Conservation (phyloP, 2,329 filamentous ascomycete genomes). For the Diaporthe eres region DNA sequence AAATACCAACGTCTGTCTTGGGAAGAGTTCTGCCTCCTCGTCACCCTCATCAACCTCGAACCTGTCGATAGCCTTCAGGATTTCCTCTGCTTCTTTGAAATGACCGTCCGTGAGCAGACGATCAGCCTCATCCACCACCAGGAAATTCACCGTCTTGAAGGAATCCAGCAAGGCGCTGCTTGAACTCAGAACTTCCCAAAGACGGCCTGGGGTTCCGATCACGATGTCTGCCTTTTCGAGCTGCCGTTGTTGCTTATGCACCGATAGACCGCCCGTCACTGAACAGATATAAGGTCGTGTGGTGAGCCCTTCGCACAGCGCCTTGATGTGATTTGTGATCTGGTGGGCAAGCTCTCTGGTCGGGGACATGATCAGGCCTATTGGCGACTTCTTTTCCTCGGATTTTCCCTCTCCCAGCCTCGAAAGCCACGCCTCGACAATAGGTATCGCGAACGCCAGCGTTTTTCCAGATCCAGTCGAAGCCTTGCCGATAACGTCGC, state of each 20-base stretch:
- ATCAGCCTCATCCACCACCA: constrained; percentile 96
- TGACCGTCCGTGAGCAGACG: constrained; percentile 91
- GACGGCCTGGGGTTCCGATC: constrained; percentile 90
- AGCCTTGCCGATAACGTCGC: constrained; percentile 95
- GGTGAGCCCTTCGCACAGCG: constrained; percentile 75
- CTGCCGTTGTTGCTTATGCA: constrained; percentile 94
- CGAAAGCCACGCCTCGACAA: constrained; percentile 84
- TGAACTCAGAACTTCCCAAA: constrained; percentile 93
- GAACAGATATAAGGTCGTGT: constrained; percentile 83
- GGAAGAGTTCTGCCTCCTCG: constrained; percentile 58
- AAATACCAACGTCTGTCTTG: constrained; percentile 92
- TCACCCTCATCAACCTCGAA: constrained; percentile 73
- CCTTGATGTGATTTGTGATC: constrained; percentile 84
- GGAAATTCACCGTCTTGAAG: constrained; percentile 81
- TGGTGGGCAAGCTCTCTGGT: constrained; percentile 96
- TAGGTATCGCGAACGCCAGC: constrained; percentile 92
- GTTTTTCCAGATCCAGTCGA: constrained; percentile 98
- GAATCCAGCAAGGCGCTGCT: constrained; percentile 77
- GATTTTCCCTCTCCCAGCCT: constrained; percentile 55
- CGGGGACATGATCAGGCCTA: constrained; percentile 88
- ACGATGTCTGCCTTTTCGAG: constrained; percentile 89
- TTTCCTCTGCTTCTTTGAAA: constrained; percentile 94
- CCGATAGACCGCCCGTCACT: constrained; percentile 90
- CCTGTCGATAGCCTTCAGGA: constrained; percentile 84
- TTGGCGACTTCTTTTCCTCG: constrained; percentile 63